Evolutionary conservation across 208 protist species (phyloP).

Genomic region (Leishmania martiniquensis): DNA sequence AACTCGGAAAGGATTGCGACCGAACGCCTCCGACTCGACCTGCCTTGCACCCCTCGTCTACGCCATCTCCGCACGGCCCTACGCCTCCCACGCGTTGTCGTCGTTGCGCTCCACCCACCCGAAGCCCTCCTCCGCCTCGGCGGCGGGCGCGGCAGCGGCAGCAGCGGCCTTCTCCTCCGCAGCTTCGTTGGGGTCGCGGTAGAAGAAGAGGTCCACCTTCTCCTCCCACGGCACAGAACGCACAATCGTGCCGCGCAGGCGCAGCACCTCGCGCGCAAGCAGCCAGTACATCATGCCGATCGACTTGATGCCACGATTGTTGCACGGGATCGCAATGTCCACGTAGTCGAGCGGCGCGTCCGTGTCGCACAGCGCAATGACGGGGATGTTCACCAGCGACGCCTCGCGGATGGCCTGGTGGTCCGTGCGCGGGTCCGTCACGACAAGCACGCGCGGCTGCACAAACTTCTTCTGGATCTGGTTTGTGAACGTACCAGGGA

Average conservation of each 20-base stretch:
- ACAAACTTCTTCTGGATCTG: conserved; percentile 98
- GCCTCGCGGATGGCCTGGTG: conserved; percentile 97
- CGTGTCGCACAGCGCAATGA: conserved; percentile 99
- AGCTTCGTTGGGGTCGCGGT: conserved; percentile 96
- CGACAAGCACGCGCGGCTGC: conserved; percentile 98
- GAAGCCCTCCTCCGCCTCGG: conserved; percentile 64
- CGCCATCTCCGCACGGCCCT: background rate
- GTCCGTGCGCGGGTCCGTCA: conserved; percentile 98
- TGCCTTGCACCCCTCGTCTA: background rate
- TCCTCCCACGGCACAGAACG: conserved; percentile 97
- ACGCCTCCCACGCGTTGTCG: conserved; percentile 42
- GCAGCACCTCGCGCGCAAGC: conserved; percentile 97
- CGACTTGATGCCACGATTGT: conserved; percentile 95
- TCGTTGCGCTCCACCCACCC: conserved; percentile 75
- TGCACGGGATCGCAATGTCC: conserved; percentile 99
- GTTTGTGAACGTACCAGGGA: conserved; percentile 99
- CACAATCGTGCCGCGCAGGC: conserved; percentile 94
- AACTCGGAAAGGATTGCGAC: too few relatives aligned
- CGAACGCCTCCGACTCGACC: background rate
- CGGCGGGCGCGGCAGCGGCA: conserved; percentile 26
- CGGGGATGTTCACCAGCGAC: conserved; percentile 99
- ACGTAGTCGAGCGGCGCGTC: conserved; percentile 97
- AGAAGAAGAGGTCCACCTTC: conserved; percentile 99
- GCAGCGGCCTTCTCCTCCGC: conserved; percentile 67
- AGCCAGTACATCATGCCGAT: conserved; percentile 99